Evolutionary conservation across 1,284 basidiomycete genomes (phyloP).

Genomic region (Phaffia rhodozyma): DNA sequence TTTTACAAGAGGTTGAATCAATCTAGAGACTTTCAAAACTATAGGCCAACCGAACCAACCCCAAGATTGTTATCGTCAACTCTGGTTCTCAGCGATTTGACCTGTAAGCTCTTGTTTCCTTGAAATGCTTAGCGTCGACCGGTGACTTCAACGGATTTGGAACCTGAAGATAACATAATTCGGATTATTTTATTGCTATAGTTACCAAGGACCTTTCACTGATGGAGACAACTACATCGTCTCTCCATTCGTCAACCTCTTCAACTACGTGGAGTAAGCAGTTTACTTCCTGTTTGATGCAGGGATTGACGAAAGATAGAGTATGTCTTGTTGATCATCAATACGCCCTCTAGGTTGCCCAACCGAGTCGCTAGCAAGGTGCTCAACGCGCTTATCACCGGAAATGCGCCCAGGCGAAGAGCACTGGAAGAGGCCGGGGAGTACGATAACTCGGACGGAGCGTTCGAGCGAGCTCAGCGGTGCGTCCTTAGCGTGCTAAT

Average conservation of each 20-base stretch:
- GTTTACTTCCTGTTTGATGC: no score
- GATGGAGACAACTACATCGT: background rate
- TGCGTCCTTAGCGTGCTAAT: background rate
- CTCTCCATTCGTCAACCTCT: background rate
- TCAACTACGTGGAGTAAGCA: background rate
- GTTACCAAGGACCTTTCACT: background rate
- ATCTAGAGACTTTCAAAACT: background rate
- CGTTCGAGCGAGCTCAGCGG: slow-evolving; percentile 1
- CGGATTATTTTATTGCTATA: no score
- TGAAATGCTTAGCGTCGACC: no score
- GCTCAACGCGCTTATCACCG: background rate
- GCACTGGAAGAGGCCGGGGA: no score
- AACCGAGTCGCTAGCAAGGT: slow-evolving; percentile 1
- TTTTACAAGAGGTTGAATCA: slow-evolving; percentile 29
- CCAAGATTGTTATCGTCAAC: slow-evolving; percentile 51
- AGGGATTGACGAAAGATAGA: no score
- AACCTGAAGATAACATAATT: no score
- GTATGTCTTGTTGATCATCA: no score
- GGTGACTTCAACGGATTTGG: no score
- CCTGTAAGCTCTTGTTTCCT: slow-evolving; percentile 34
- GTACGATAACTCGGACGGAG: background rate
- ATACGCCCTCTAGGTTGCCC: background rate
- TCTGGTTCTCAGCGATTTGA: slow-evolving; percentile 65
- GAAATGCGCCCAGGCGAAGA: background rate
- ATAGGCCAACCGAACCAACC: background rate